Evolutionary conservation across 306 rosid species (phyloP).

Genomic region (Heteromeles arbutifolia): DNA sequence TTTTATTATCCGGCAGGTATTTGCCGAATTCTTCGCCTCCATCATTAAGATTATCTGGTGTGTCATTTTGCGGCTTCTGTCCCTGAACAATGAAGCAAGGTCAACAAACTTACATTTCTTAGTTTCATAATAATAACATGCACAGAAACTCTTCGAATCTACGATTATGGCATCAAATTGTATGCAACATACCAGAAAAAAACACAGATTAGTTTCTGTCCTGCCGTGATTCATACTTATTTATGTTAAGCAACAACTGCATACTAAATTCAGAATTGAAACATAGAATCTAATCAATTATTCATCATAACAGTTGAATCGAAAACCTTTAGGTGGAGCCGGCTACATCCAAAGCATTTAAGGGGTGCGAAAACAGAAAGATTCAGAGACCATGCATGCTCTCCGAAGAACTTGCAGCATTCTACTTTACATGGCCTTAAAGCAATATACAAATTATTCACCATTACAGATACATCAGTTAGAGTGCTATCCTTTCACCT

Average conservation of each 20-base stretch:
- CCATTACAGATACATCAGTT: neutral
- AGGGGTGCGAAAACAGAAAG: neutral
- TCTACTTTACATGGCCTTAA: neutral
- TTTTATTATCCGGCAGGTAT: slow-evolving; percentile 17
- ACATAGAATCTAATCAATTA: slow-evolving; percentile 2
- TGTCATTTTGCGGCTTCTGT: slow-evolving; percentile 23
- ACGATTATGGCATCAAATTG: neutral
- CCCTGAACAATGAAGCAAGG: slow-evolving; percentile 35
- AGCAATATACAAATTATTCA: neutral
- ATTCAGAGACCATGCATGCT: neutral
- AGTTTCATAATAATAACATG: slow-evolving; percentile 15
- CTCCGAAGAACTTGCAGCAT: neutral
- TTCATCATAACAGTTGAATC: neutral
- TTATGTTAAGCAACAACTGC: neutral
- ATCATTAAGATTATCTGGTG: neutral
- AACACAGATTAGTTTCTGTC: neutral
- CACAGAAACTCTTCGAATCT: neutral
- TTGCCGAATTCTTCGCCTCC: slow-evolving; percentile 2
- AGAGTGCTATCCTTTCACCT: neutral
- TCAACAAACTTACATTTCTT: slow-evolving; percentile 5
- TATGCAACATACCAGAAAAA: neutral
- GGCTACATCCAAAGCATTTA: neutral
- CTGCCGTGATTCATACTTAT: neutral
- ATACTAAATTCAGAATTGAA: neutral
- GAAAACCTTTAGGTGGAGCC: neutral